A percentile compares a stretch with the other conserved stretches of the same genome.
Evolutionary conservation across 1,139 yeast genomes (phyloP).

Genomic region (Geotrichum reessii): DNA sequence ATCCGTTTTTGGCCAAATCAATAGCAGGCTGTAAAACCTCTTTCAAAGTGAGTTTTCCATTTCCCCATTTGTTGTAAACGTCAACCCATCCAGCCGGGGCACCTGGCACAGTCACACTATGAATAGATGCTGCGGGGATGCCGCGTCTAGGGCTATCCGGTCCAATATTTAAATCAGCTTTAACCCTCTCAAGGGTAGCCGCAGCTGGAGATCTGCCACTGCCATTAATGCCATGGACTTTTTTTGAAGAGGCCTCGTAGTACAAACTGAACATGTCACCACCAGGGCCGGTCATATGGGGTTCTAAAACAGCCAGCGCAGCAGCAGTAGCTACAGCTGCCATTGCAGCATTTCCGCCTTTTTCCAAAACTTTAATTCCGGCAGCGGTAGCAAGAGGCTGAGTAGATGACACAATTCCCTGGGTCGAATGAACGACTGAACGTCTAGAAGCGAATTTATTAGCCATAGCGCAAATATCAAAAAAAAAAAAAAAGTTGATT

Average conservation of each 20-base stretch:
- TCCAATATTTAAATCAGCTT: conserved; percentile 41
- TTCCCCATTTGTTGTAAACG: conserved; percentile 64
- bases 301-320: conserved; percentile 65
- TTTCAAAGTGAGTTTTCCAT: conserved; percentile 54
- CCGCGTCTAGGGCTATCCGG: conserved; percentile 15
- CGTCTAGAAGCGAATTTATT: conserved; percentile 54
- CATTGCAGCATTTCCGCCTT: conserved; percentile 74
- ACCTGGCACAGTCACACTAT: conserved; percentile 69
- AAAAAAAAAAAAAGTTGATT: neutral
- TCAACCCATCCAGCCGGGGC: conserved; percentile 76
- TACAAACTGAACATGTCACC: conserved; percentile 73
- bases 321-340: conserved; percentile 81
- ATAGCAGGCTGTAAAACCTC: conserved; percentile 67
- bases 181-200: conserved; percentile 47
- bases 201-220: conserved; percentile 64
- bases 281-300: conserved; percentile 75
- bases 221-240: conserved; percentile 67
- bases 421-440: conserved; percentile 69
- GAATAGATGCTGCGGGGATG: conserved; percentile 23
- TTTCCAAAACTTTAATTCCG: conserved; percentile 56
- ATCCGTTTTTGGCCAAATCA: conserved; percentile 62
- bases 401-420: conserved; percentile 69
- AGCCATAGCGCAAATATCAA: conserved; percentile 5
- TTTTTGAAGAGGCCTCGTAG: conserved; percentile 46
- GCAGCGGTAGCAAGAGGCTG: conserved; percentile 78